Evolutionary conservation across 305 asterid species (phyloP), one percentile per base, ranked within the genome.

Genomic region (Andrographis paniculata): DNA sequence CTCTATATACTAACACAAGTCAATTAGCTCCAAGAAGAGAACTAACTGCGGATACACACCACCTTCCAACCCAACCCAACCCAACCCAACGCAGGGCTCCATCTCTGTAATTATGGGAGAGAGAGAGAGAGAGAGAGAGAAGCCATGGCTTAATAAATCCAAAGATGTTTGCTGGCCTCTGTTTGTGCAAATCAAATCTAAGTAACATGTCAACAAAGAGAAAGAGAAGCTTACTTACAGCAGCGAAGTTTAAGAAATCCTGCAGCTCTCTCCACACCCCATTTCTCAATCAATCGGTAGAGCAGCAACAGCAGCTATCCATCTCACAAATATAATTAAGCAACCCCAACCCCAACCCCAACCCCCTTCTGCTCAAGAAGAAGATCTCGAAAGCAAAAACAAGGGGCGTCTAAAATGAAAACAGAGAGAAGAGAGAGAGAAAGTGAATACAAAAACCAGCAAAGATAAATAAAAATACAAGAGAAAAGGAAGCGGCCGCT

Each of bases 201-300:
- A 50, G 54, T 35, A 48, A 20, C 47, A 59, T 19, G 59, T n/a
- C 23, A 52, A 19, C 9, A 44, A 40, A 27, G 21, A 47, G 13
- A 37, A 24, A 52, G 31, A 10, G 13, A 33, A 48, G 45, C 30
- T 27, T 19, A 28, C 72, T 58, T 65, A 57, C 70, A 53, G 50
- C 51, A 58, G 50, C 51, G 55, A 45, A 22, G 48, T 65, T 65
- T 68, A 59, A 59, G 68, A 59, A 58, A 64, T 59, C 56, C 50
- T 45, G 46, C 50, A n/a, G n/a, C n/a, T 67, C 30, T 36, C 58
- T 21, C 62, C 78, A 50, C 50, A 58, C 45, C 68, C 75, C 71
- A 73, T 67, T 23, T 70, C 52, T 55, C 51, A 43, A 16, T 20
- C 53, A n/a, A n/a, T n/a, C n/a, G n/a, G n/a, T n/a, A n/a, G n/a